phyloP scores from a whole-genome alignment of 768 basidiomycete genomes.

The Cubamyces sp. region DNA sequence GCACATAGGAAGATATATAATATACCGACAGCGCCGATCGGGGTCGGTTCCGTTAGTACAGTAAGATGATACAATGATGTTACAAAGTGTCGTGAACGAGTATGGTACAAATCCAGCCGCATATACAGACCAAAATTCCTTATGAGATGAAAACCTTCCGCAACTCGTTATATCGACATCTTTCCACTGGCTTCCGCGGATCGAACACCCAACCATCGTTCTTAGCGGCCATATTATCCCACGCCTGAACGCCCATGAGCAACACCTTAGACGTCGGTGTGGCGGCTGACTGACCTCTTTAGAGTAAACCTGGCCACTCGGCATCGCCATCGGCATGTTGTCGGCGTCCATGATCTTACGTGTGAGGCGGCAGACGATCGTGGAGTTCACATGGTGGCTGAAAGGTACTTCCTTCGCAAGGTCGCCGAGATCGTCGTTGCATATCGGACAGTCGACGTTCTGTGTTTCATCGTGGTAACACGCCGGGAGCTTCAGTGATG shows the following conservation, averaged over 20 bases:
- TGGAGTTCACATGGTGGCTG: constrained; percentile 94
- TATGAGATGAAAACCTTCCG: constrained; percentile 92
- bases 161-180: constrained; percentile 65
- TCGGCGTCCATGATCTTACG: constrained; percentile 96
- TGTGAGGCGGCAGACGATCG: constrained; percentile 89
- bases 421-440: constrained; percentile 73
- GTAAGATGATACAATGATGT: not conserved
- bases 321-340: constrained; percentile 91
- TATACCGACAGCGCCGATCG: too few species aligned
- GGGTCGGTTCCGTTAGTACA: not conserved
- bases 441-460: constrained; percentile 91
- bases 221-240: constrained; percentile 85
- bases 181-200: constrained; percentile 65
- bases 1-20: too few species aligned
- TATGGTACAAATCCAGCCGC: constrained; percentile 6
- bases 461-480: constrained; percentile 68
- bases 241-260: constrained; percentile 53
- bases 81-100: not conserved
- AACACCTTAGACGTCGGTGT: constrained; percentile 5
- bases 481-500: constrained; percentile 85
- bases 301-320: constrained; percentile 88
- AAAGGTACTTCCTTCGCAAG: constrained; percentile 87
- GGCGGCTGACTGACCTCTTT: constrained; percentile 58
- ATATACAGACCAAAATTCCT: constrained; percentile 19
- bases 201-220: constrained; percentile 83